Base-by-base conservation (phyloP, 2,329 filamentous ascomycete genomes). In the Lachnellula arida region DNA sequence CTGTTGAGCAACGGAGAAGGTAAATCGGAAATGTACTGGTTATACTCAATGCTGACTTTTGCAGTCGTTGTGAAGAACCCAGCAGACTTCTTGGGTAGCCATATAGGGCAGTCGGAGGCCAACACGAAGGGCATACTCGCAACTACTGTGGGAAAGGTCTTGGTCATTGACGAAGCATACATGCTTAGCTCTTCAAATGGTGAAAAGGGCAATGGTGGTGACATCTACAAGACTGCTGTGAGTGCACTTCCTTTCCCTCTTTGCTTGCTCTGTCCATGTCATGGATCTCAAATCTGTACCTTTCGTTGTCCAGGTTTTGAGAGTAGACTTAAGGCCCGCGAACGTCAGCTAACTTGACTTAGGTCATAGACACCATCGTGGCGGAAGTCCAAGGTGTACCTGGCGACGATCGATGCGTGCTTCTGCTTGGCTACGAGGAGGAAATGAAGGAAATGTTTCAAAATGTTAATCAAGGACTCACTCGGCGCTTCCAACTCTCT, bases 81-180 rank as follows among this genome's bases (percentile, higher is more conserved):
- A 0, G 73, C 87, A 0, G 89, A 93, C 62, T 92, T 93, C 63
- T 73, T 91, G 1, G 87, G 87, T 0, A 71, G 70, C 8, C 74
- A 67, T 0, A 58, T 93, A 0, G 89, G 89, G 0, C 74, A 78
- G 1, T 91, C 88, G 0, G 88, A 93, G 67, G 74, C 78, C 2
- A 82, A 84, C 35, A 92, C 88, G 0, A 92, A 89, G 61, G 84
- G 75, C 0, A 91, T 92, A 6, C 75, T 93, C 0, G 81, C 80
- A 0, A 73, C 83, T 0, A 84, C 86, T 0, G 60, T 79, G 0
- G 89, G 89, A 0, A 93, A 92, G 60, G 87, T 92, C 0, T 77
- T 93, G 0, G 81, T 93, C 14, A 91, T 93, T 2, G 89, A 93
- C 59, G 89, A 94, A 66, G 88, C 88, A 0, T 92, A 93, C 60